These are phyloP conservation scores for Ascochyta rabiei DNA, from an alignment of 2,329 filamentous ascomycete genomes.

Conservation along the genomic window DNA sequence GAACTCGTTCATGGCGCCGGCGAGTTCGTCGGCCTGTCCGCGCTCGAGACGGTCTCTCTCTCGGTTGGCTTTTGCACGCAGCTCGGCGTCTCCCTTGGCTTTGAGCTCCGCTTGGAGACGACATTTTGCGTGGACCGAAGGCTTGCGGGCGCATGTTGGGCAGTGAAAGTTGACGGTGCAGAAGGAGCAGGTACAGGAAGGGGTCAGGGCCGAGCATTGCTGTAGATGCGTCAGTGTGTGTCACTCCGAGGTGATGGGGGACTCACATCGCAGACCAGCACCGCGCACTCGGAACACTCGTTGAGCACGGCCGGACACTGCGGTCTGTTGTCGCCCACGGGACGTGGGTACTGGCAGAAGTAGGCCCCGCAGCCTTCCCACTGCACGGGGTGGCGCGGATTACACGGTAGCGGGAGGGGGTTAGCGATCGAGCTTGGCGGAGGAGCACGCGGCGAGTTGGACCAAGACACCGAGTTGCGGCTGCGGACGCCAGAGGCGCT, in stretches of 20 bases:
- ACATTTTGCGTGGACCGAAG: constrained; percentile 43
- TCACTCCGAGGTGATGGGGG: not conserved
- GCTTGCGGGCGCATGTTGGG: constrained; percentile 44
- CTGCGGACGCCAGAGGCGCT: constrained; percentile 46
- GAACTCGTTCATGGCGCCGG: constrained; percentile 45
- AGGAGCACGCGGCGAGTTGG: constrained; percentile 31
- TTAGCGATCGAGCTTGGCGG: constrained; percentile 37
- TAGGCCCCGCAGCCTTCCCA: constrained; percentile 53
- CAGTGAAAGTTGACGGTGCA: constrained; percentile 50
- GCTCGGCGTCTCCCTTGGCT: constrained; percentile 40
- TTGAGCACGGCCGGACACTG: constrained; percentile 46
- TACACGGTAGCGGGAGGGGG: constrained; percentile 47
- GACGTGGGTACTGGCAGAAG: constrained; percentile 49
- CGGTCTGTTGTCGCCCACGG: constrained; percentile 47
- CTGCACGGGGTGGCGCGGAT: constrained; percentile 50
- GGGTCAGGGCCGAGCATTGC: constrained; percentile 40
- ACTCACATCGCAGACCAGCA: constrained; percentile 52
- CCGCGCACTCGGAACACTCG: constrained; percentile 49
- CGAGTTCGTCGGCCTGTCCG: constrained; percentile 43
- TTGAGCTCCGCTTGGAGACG: constrained; percentile 44
- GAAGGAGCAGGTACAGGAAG: constrained; percentile 47
- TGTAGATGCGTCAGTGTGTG: constrained; percentile 24
- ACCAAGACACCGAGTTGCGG: constrained; percentile 38
- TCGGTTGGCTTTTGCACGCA: constrained; percentile 34
- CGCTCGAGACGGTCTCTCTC: constrained; percentile 43